Evolutionary conservation across 495 filamentous ascomycete genomes (phyloP).

Genomic region (Penicillium turbatum): DNA sequence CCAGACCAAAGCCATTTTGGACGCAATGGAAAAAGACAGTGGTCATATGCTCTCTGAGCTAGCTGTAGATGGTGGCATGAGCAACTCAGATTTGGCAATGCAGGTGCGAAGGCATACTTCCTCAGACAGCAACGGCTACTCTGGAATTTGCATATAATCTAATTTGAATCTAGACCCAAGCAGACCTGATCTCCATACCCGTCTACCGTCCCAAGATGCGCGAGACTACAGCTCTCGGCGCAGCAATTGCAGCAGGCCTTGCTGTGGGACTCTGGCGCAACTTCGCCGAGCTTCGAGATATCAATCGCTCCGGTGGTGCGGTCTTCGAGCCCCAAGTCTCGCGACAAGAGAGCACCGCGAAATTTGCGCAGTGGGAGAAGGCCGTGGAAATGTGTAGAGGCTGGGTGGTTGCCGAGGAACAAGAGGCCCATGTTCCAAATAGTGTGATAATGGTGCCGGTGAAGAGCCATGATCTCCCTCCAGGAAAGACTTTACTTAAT

Average conservation of each 20-base stretch:
- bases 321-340: slow-evolving; percentile 70
- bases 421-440: background rate
- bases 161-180: slow-evolving; percentile 32
- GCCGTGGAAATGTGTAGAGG: slow-evolving; percentile 84
- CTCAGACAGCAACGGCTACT: background rate
- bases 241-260: slow-evolving; percentile 91
- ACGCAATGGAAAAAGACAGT: slow-evolving; percentile 92
- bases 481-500: background rate
- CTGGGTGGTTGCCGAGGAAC: slow-evolving; percentile 48
- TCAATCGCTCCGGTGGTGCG: slow-evolving; percentile 68
- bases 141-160: background rate
- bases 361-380: slow-evolving; percentile 75
- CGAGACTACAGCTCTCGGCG: slow-evolving; percentile 88
- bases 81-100: slow-evolving; percentile 89
- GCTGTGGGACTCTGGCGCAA: slow-evolving; percentile 78
- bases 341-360: slow-evolving; percentile 52
- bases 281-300: slow-evolving; percentile 71
- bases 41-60: slow-evolving; percentile 73
- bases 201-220: slow-evolving; percentile 62
- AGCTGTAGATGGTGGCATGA: slow-evolving; percentile 92
- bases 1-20: slow-evolving; percentile 90
- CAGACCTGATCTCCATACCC: slow-evolving; percentile 42
- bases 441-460: background rate
- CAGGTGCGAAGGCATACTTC: slow-evolving; percentile 44
- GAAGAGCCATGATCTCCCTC: background rate